A percentile compares a stretch with the other conserved stretches of the same genome.
These are phyloP conservation scores for Ustilago xerochloae DNA, from an alignment of 1,284 basidiomycete genomes.

Conservation along the genomic window DNA sequence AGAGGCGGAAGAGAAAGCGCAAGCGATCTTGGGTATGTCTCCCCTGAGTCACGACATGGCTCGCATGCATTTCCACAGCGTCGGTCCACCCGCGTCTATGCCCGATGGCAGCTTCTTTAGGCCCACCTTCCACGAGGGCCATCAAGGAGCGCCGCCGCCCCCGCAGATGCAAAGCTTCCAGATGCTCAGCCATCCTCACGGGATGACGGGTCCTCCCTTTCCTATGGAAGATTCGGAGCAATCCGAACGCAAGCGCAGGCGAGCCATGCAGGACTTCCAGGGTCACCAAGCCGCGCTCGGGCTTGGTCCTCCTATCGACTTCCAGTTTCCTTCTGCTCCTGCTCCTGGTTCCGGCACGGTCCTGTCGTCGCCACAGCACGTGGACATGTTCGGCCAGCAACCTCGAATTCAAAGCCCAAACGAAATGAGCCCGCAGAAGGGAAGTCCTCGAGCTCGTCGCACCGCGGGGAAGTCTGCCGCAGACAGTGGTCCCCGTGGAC, in stretches of 20 bases:
- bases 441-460: constrained; percentile 14
- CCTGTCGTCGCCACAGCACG: background rate
- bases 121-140: constrained; percentile 8
- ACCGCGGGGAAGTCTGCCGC: constrained; percentile 1
- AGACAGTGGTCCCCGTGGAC: constrained; percentile 15
- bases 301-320: constrained; percentile 26
- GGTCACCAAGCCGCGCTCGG: constrained; percentile 11
- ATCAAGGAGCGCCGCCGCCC: constrained; percentile 5
- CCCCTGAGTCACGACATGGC: constrained; percentile 41
- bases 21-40: constrained; percentile 24
- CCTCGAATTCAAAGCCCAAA: background rate
- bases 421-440: constrained; percentile 8
- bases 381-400: constrained; percentile 1
- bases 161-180: constrained; percentile 5
- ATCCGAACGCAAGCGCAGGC: constrained; percentile 29
- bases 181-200: background rate
- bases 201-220: background rate
- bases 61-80: constrained; percentile 33
- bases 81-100: background rate
- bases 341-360: background rate
- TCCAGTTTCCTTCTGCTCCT: constrained; percentile 13
- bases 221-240: constrained; percentile 8
- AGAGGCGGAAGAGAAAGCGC: constrained; percentile 14
- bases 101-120: constrained; percentile 17
- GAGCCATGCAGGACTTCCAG: constrained; percentile 9